Evolutionary conservation across 208 protist species (phyloP).

Genomic region (Angomonas desouzai): DNA sequence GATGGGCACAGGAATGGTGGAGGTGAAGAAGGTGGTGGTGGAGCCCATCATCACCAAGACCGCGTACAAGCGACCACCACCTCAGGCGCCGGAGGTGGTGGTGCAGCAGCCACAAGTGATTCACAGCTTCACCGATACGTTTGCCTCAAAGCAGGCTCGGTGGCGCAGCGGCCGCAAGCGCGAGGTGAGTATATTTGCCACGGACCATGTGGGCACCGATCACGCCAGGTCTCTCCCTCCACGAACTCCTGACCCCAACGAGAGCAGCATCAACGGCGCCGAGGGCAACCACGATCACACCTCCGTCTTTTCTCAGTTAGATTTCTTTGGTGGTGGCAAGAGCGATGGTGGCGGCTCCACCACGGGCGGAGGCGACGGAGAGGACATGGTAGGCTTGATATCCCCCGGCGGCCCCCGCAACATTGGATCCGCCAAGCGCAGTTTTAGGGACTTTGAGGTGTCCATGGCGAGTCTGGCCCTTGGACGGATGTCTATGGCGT

Average conservation of each 20-base stretch:
- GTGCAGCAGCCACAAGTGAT: slow-evolving; percentile 38
- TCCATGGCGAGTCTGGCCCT: slow-evolving; percentile 37
- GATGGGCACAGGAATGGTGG: background rate
- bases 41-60: slow-evolving; percentile 10
- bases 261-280: background rate
- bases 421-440: background rate
- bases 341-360: background rate
- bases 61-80: slow-evolving; percentile 19
- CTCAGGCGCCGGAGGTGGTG: slow-evolving; percentile 48
- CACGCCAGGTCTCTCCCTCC: background rate
- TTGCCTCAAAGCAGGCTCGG: slow-evolving; percentile 16
- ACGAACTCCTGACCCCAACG: background rate
- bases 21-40: slow-evolving; percentile 7
- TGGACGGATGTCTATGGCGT: slow-evolving; percentile 51
- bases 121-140: slow-evolving; percentile 16
- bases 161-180: slow-evolving; percentile 12
- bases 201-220: background rate
- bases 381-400: background rate
- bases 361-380: background rate
- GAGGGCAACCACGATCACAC: slow-evolving; percentile 1
- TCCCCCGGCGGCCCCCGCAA: slow-evolving; percentile 1
- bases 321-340: background rate
- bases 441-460: slow-evolving; percentile 14
- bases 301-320: slow-evolving; percentile 10
- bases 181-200: slow-evolving; percentile 7